Percentiles rank a stretch among this genome's conserved stretches.
phyloP scores from a whole-genome alignment of 768 basidiomycete genomes.

The Lentinula aciculospora region DNA sequence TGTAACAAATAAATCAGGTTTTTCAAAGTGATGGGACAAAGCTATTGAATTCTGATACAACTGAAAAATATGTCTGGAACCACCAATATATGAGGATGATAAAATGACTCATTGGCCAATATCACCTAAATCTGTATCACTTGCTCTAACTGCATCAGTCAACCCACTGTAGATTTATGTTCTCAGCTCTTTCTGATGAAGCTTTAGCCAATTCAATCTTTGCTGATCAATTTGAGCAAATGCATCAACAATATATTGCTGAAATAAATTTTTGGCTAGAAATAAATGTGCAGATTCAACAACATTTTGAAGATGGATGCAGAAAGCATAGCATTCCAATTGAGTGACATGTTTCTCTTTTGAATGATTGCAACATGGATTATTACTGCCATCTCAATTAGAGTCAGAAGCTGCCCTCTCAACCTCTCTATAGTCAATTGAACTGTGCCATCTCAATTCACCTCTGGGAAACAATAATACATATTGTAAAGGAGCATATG shows the following conservation, averaged over 20 bases:
- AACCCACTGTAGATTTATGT: conserved; percentile 28
- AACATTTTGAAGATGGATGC: conserved; percentile 19
- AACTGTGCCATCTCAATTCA: conserved; percentile 35
- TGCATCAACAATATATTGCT: conserved; percentile 36
- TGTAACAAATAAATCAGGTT: conserved; percentile 38
- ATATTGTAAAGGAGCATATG: conserved; percentile 26
- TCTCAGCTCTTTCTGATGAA: conserved; percentile 26
- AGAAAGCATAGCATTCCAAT: conserved; percentile 23
- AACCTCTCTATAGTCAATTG: no score
- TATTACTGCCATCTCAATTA: no score
- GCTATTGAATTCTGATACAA: conserved; percentile 40
- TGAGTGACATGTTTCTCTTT: conserved; percentile 13
- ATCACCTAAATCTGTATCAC: conserved; percentile 19
- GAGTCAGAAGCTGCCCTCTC: no score
- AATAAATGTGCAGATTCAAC: conserved; percentile 22
- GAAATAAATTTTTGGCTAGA: conserved; percentile 31
- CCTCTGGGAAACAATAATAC: conserved; percentile 24
- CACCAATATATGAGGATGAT: conserved; percentile 25
- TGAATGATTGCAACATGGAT: no score
- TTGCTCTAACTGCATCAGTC: conserved; percentile 16
- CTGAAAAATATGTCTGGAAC: conserved; percentile 33
- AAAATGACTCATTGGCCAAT: conserved; percentile 28
- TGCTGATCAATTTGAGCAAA: conserved; percentile 33
- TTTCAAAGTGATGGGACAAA: conserved; percentile 27
- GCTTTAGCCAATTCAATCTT: conserved; percentile 22